These are phyloP conservation scores for Arctium minus DNA, from an alignment of 129 eudicot species.

Conservation along the genomic window DNA sequence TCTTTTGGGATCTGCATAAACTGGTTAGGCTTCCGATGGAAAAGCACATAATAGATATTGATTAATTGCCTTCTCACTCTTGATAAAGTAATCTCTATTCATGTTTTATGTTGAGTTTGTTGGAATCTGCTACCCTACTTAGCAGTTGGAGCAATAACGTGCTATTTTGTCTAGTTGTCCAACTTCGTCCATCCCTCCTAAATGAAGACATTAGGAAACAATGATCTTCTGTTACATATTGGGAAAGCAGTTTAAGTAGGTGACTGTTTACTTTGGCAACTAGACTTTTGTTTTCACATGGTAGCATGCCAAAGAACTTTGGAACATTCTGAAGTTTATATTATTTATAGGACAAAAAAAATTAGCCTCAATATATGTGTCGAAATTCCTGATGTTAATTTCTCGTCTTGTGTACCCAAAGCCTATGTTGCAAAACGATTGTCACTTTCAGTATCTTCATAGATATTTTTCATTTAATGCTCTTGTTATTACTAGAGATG, in stretches of 20 bases:
- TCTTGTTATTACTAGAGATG: background rate
- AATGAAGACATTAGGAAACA: background rate
- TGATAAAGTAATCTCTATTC: background rate
- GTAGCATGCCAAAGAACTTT: background rate
- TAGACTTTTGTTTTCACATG: background rate
- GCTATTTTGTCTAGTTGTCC: background rate
- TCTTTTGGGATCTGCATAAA: background rate
- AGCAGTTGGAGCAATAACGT: background rate
- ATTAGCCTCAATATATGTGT: background rate
- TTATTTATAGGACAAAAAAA: background rate
- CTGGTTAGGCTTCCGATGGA: conserved; percentile 2
- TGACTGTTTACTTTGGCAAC: background rate
- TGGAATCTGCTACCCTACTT: background rate
- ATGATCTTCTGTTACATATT: background rate
- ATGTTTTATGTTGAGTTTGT: background rate
- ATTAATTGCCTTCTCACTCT: background rate
- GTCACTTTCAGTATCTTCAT: background rate
- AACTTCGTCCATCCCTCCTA: background rate
- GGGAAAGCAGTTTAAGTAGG: background rate
- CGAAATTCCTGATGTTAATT: background rate
- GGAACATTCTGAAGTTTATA: background rate
- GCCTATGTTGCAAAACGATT: background rate
- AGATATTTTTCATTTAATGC: background rate
- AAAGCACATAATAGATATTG: background rate
- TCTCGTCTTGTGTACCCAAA: background rate